These are phyloP conservation scores for Westerdykella aurantiaca DNA, from an alignment of 2,329 filamentous ascomycete species.

Conservation along the genomic window DNA sequence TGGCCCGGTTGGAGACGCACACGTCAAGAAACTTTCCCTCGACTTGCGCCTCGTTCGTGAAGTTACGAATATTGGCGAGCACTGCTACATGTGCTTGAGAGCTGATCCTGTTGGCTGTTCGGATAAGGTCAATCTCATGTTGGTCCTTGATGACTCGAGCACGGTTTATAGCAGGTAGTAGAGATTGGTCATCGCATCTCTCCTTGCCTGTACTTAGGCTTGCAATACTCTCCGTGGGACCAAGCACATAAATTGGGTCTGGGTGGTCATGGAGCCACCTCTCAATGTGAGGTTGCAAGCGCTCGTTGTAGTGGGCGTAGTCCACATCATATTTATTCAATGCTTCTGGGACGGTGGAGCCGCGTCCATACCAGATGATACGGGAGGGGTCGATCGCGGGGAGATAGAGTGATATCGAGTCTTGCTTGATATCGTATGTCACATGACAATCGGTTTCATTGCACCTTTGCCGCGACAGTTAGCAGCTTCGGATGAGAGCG, in stretches of 20 bases:
- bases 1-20: constrained; percentile 67
- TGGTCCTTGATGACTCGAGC: constrained; percentile 76
- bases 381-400: constrained; percentile 59
- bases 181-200: constrained; percentile 39
- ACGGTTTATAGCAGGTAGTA: constrained; percentile 61
- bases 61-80: constrained; percentile 55
- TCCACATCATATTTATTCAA: constrained; percentile 62
- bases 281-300: constrained; percentile 25
- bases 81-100: constrained; percentile 70
- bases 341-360: constrained; percentile 57
- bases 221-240: constrained; percentile 12
- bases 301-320: constrained; percentile 54
- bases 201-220: too few relatives aligned
- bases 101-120: constrained; percentile 74
- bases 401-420: constrained; percentile 67
- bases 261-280: constrained; percentile 24
- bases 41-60: constrained; percentile 75
- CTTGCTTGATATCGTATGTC: constrained; percentile 53
- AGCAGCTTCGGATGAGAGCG: background rate
- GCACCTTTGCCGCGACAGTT: constrained; percentile 20
- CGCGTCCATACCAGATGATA: constrained; percentile 59
- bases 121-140: constrained; percentile 76
- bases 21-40: constrained; percentile 70
- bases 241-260: constrained; percentile 1
- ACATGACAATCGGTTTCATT: constrained; percentile 52